Percentiles rank a stretch among this genome's conserved stretches.
phyloP scores from a whole-genome alignment of 305 asterid genomes.

The Fraxinus sp. region DNA sequence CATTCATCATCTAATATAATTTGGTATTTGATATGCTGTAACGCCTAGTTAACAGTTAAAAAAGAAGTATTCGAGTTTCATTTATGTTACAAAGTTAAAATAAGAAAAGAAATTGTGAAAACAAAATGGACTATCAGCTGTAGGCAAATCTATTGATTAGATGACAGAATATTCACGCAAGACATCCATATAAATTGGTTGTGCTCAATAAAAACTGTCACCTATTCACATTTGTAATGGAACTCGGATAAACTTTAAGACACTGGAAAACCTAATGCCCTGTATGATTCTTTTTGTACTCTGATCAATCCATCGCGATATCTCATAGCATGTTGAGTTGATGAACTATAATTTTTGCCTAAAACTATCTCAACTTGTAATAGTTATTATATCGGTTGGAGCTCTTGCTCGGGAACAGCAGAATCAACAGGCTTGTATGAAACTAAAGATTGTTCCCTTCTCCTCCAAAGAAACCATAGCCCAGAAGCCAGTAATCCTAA shows the following conservation, averaged over 20 bases:
- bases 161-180: constrained; percentile 25
- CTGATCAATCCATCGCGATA: neutral
- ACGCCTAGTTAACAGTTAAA: neutral
- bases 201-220: constrained; percentile 6
- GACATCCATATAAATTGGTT: constrained; percentile 16
- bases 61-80: neutral
- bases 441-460: constrained; percentile 29
- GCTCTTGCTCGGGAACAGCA: constrained; percentile 76
- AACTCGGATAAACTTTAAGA: neutral
- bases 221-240: constrained; percentile 26
- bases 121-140: constrained; percentile 13
- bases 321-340: neutral
- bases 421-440: constrained; percentile 81
- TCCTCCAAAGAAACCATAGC: constrained; percentile 61
- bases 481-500: constrained; percentile 52
- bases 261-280: neutral
- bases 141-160: constrained; percentile 20
- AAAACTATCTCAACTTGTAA: neutral
- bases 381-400: constrained; percentile 62
- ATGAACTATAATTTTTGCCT: neutral
- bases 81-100: constrained; percentile 17
- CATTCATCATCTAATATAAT: neutral
- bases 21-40: neutral
- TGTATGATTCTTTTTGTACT: neutral
- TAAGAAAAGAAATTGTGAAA: constrained; percentile 16